These are phyloP conservation scores for Pontederia paniculata DNA, from an alignment of 176 grass and related monocot species.

Conservation along the genomic window DNA sequence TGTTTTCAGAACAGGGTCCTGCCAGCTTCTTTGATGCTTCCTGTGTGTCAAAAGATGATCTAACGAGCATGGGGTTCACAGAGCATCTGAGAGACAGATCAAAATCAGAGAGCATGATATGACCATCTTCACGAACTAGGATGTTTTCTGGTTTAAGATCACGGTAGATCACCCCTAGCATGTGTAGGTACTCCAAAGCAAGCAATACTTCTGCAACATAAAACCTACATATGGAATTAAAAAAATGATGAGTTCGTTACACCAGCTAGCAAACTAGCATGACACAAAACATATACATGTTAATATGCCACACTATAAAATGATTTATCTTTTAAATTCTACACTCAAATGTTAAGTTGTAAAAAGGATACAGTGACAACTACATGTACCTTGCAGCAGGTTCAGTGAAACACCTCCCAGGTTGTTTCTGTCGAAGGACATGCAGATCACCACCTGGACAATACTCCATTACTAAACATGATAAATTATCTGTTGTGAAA, in stretches of 20 bases:
- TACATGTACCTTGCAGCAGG: slow-evolving; percentile 58
- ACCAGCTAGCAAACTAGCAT: too few species aligned
- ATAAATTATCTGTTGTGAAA: slow-evolving; percentile 93
- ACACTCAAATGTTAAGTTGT: not conserved
- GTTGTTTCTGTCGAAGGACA: slow-evolving; percentile 88
- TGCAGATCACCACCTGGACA: slow-evolving; percentile 89
- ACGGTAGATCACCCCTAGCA: slow-evolving; percentile 94
- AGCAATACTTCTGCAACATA: slow-evolving; percentile 73
- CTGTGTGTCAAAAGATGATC: not conserved
- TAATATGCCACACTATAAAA: not conserved
- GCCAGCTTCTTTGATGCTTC: not conserved
- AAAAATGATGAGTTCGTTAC: not conserved
- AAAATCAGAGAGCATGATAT: slow-evolving; percentile 98
- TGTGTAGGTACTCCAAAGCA: slow-evolving; percentile 88
- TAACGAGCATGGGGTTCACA: not conserved
- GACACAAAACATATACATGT: too few species aligned
- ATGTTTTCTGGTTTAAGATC: slow-evolving; percentile 94
- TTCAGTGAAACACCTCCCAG: slow-evolving; percentile 72
- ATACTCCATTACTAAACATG: slow-evolving; percentile 94
- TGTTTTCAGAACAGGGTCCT: not conserved
- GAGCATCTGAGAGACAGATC: slow-evolving; percentile 73
- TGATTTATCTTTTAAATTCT: not conserved
- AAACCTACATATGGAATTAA: slow-evolving; percentile 36
- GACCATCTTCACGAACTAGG: slow-evolving; percentile 71
- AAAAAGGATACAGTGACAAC: not conserved